Conservation (phyloP, 2,329 filamentous ascomycete species). For the Neonectria punicea region DNA sequence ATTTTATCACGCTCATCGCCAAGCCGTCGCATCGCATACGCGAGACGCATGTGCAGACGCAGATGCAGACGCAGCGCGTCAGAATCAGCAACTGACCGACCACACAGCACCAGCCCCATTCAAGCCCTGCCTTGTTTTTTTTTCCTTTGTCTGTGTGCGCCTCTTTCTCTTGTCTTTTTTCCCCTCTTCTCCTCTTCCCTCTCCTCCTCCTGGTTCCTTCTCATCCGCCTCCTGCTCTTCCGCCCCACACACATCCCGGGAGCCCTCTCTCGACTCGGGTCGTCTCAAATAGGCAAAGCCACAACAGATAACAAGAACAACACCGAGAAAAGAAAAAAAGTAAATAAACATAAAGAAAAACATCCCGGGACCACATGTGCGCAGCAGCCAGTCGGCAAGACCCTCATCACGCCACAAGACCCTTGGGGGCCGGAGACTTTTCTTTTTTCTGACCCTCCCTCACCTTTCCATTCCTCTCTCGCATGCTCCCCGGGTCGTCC, state of each 20-base stretch:
- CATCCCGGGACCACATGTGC: not conserved
- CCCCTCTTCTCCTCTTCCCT: not conserved
- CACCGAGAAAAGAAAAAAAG: not conserved
- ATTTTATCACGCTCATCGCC: constrained; percentile 22
- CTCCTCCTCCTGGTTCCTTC: not conserved
- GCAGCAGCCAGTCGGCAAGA: not conserved
- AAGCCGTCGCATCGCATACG: constrained; percentile 29
- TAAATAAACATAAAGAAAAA: not conserved
- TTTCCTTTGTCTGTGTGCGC: not conserved
- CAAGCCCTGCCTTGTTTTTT: not conserved
- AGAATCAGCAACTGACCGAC: not conserved
- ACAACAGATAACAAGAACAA: not conserved
- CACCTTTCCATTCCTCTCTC: not conserved
- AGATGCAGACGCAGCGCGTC: constrained; percentile 5
- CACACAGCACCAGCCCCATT: not conserved
- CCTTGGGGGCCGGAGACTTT: not conserved
- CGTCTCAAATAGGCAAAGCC: not conserved
- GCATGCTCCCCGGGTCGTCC: constrained; percentile 1
- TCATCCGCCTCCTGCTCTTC: not conserved
- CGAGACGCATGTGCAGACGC: constrained; percentile 10
- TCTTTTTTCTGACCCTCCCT: too few relatives aligned
- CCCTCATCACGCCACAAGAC: not conserved
- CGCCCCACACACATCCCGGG: not conserved
- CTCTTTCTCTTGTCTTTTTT: not conserved
- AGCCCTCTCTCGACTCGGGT: not conserved